Evolutionary conservation across 768 basidiomycete species (phyloP).

Genomic region (Suillus subluteus): DNA sequence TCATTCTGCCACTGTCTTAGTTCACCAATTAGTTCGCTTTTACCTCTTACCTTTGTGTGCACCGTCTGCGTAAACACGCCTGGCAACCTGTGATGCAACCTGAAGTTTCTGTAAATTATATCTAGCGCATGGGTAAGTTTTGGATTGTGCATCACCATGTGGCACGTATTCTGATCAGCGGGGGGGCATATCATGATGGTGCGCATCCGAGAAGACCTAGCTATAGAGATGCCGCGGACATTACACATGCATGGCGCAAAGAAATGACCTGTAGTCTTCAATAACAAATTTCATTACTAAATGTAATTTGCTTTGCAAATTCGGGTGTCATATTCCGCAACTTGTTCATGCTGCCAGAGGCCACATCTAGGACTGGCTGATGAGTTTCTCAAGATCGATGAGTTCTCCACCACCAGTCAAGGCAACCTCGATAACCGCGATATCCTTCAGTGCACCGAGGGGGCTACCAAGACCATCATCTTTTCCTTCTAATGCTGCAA

Average conservation of each 20-base stretch:
- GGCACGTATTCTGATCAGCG: not conserved
- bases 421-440: conserved; percentile 79
- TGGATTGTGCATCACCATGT: not conserved
- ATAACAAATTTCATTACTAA: not conserved
- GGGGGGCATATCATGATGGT: not conserved
- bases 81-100: not conserved
- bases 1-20: too few species aligned
- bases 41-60: not conserved
- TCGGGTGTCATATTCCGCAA: not conserved
- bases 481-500: conserved; percentile 47
- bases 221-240: not conserved
- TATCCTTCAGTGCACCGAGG: conserved; percentile 67
- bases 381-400: conserved; percentile 55
- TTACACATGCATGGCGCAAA: not conserved
- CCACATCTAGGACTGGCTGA: conserved; percentile 11
- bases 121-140: too few species aligned
- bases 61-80: not conserved
- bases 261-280: not conserved
- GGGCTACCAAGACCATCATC: conserved; percentile 64
- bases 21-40: too few species aligned
- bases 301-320: not conserved
- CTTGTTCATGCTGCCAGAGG: not conserved
- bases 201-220: not conserved
- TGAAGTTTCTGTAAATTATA: not conserved
- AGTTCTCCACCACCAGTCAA: conserved; percentile 65